A percentile compares a stretch with the other conserved stretches of the same genome.
phyloP scores from a whole-genome alignment of 495 filamentous ascomycete species.

The Aspergillus bertholletiae region DNA sequence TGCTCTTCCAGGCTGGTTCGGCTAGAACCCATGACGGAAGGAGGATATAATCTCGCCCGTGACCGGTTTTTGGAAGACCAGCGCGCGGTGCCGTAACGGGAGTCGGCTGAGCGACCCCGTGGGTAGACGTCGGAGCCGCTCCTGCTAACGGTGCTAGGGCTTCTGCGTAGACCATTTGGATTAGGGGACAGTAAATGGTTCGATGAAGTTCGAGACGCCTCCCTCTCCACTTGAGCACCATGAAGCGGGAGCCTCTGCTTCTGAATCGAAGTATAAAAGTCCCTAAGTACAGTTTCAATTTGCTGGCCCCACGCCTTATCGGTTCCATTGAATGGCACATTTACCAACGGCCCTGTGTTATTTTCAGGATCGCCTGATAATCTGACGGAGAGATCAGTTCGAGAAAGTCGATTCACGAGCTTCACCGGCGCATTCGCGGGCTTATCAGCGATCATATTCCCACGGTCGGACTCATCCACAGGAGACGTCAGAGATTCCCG shows the following conservation, averaged over 20 bases:
- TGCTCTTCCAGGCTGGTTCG: constrained; percentile 90
- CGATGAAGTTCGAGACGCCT: constrained; percentile 36
- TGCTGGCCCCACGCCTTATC: constrained; percentile 84
- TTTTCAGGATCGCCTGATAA: constrained; percentile 27
- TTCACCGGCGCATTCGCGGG: constrained; percentile 14
- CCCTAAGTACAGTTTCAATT: constrained; percentile 83
- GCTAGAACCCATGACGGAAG: constrained; percentile 83
- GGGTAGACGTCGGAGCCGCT: constrained; percentile 72
- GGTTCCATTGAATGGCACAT: constrained; percentile 70
- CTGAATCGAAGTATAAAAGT: constrained; percentile 87
- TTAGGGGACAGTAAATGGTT: constrained; percentile 47
- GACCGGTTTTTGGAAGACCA: constrained; percentile 87
- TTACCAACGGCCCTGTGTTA: constrained; percentile 64
- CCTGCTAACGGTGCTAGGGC: constrained; percentile 88
- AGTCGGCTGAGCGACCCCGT: constrained; percentile 67
- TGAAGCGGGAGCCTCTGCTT: constrained; percentile 80
- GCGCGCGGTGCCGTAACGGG: constrained; percentile 60
- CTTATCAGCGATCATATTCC: constrained; percentile 19
- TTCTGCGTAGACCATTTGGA: constrained; percentile 66
- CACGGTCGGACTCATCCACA: constrained; percentile 15
- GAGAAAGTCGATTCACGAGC: constrained; percentile 23
- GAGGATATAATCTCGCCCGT: constrained; percentile 71
- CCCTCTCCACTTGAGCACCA: constrained; percentile 51
- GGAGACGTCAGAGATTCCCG: constrained; percentile 16
- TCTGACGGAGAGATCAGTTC: constrained; percentile 26